phyloP scores from a whole-genome alignment of 2,329 filamentous ascomycete species.

The Fusarium sacchari region DNA sequence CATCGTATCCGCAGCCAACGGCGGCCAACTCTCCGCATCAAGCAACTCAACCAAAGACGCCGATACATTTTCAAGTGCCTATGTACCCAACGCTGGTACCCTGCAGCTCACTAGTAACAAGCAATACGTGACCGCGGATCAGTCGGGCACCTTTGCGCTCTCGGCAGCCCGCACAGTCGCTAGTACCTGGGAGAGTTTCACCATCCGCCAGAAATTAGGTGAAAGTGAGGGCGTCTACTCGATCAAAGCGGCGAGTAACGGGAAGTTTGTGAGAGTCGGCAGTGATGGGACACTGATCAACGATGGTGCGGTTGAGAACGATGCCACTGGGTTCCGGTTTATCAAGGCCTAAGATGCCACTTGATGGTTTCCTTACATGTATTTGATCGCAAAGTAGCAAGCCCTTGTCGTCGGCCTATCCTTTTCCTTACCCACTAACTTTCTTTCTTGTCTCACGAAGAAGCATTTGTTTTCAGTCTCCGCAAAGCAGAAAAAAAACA shows the following conservation, averaged over 20 bases:
- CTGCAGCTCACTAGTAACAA: neutral
- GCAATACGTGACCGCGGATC: neutral
- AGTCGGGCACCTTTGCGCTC: neutral
- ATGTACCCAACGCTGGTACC: neutral
- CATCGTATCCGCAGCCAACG: neutral
- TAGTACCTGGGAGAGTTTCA: neutral
- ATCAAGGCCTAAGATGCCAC: neutral
- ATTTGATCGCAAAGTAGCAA: rapidly evolving
- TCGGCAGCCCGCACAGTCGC: neutral
- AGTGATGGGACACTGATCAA: neutral
- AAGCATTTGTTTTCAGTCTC: neutral
- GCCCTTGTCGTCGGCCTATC: rapidly evolving
- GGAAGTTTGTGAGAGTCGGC: neutral
- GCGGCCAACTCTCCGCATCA: neutral
- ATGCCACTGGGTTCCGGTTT: neutral
- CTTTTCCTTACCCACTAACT: rapidly evolving
- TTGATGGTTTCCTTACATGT: neutral
- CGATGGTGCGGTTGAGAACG: neutral
- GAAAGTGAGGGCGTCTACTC: neutral
- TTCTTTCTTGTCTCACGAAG: neutral
- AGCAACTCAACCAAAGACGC: neutral
- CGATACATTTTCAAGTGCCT: neutral
- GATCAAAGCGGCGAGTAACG: neutral
- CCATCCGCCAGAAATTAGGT: neutral
- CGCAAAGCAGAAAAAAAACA: too few species aligned